These are phyloP conservation scores for Carex pumila DNA, from an alignment of 176 grass and related monocot species.

Conservation along the genomic window DNA sequence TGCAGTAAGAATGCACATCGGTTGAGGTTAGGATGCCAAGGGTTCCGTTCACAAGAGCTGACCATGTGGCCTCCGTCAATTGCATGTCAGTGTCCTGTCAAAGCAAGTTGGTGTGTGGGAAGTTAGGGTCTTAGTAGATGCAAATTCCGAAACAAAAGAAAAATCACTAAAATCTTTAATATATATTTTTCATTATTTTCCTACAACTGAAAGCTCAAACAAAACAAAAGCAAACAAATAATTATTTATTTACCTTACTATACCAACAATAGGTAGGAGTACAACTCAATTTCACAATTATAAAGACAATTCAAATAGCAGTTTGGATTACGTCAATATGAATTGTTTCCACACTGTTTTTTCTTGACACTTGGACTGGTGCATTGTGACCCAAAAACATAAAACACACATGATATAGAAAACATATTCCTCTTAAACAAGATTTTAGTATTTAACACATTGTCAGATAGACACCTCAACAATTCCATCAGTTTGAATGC, in stretches of 20 bases:
- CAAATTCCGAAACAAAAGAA: background rate
- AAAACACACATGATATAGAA: background rate
- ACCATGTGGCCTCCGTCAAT: slow-evolving; percentile 65
- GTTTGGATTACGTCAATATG: background rate
- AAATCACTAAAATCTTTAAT: background rate
- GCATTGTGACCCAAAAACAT: background rate
- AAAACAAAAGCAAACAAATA: background rate
- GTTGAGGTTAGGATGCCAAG: slow-evolving; percentile 41
- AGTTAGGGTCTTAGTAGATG: background rate
- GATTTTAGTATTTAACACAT: background rate
- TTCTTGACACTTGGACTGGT: background rate
- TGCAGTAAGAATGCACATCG: slow-evolving; percentile 32
- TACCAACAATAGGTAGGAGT: background rate
- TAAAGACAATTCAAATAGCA: background rate
- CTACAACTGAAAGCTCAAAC: background rate
- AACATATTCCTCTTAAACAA: background rate
- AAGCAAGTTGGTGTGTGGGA: background rate
- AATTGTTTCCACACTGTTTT: background rate
- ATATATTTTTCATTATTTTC: slow-evolving; percentile 36
- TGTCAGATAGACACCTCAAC: background rate
- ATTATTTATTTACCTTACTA: background rate
- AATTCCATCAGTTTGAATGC: background rate
- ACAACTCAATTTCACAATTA: background rate
- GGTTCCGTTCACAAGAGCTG: slow-evolving; percentile 51
- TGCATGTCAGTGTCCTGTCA: slow-evolving; percentile 42